These are phyloP conservation scores for Plenodomus lindquistii DNA, from an alignment of 2,329 filamentous ascomycete genomes.

Conservation along the genomic window DNA sequence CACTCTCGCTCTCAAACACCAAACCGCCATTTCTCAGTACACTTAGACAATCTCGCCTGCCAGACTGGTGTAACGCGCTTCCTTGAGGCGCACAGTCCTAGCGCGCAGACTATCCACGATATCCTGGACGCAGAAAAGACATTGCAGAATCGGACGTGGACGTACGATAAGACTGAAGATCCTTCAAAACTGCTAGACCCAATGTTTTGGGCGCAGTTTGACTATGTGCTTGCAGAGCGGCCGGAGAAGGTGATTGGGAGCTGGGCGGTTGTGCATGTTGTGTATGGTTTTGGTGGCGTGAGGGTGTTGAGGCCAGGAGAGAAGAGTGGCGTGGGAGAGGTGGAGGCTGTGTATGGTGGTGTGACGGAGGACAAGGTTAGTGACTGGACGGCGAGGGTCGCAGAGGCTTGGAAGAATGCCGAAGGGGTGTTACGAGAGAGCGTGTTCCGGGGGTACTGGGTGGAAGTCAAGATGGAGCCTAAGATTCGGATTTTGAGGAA, in stretches of 20 bases:
- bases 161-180: constrained; percentile 65
- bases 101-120: constrained; percentile 30
- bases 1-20: constrained; percentile 16
- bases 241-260: constrained; percentile 52
- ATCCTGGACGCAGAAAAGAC: constrained; percentile 26
- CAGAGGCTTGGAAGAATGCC: constrained; percentile 31
- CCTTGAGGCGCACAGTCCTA: constrained; percentile 44
- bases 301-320: constrained; percentile 52
- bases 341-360: constrained; percentile 15
- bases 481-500: constrained; percentile 57
- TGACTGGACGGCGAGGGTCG: constrained; percentile 24
- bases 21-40: constrained; percentile 44
- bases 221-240: constrained; percentile 61
- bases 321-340: constrained; percentile 17
- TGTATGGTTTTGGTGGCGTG: constrained; percentile 58
- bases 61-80: constrained; percentile 68
- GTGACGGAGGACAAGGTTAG: background rate
- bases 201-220: constrained; percentile 61
- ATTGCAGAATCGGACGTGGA: constrained; percentile 47
- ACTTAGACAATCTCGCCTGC: constrained; percentile 64
- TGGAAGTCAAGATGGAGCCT: constrained; percentile 57
- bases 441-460: constrained; percentile 58
- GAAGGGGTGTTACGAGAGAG: constrained; percentile 40
- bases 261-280: constrained; percentile 57
- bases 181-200: constrained; percentile 51